A percentile compares a stretch with the other conserved stretches of the same genome.
phyloP scores from a whole-genome alignment of 1,284 basidiomycete species.

The Microbotryomycetes sp. region DNA sequence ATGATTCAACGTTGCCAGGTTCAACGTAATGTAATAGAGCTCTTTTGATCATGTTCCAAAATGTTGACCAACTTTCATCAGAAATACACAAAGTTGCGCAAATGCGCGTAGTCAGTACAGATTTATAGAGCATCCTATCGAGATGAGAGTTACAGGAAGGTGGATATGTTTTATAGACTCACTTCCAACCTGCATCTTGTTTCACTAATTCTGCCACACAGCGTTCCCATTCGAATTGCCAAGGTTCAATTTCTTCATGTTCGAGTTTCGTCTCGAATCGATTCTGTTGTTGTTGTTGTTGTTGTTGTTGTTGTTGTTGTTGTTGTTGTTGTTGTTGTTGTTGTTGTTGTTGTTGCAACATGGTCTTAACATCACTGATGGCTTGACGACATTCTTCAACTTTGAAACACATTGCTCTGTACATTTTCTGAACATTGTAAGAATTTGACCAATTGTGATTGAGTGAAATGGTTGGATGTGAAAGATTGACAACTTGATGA shows the following conservation, averaged over 20 bases:
- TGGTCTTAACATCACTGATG: constrained; percentile 47
- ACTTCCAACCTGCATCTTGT: constrained; percentile 49
- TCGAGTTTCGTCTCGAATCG: constrained; percentile 14
- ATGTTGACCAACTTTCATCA: constrained; percentile 25
- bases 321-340: background rate
- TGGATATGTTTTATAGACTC: no score
- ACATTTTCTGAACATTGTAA: constrained; percentile 47
- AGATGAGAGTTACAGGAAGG: background rate
- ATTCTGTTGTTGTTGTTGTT: constrained; percentile 8
- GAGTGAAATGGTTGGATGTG: constrained; percentile 44
- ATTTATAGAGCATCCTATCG: background rate
- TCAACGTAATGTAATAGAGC: constrained; percentile 9
- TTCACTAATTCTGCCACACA: constrained; percentile 46
- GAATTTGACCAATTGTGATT: constrained; percentile 53
- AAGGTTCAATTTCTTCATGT: constrained; percentile 30
- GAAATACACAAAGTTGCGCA: background rate
- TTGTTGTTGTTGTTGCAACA: constrained; percentile 20
- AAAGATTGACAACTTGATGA: constrained; percentile 37
- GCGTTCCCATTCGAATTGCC: constrained; percentile 47
- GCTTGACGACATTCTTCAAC: constrained; percentile 44
- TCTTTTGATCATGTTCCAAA: constrained; percentile 26
- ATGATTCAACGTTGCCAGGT: background rate
- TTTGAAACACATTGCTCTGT: constrained; percentile 43
- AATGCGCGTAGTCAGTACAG: background rate
- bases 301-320: no score